Evolutionary conservation across 176 grass and related monocot genomes (phyloP).

Genomic region (Hyparrhenia diplandra): DNA sequence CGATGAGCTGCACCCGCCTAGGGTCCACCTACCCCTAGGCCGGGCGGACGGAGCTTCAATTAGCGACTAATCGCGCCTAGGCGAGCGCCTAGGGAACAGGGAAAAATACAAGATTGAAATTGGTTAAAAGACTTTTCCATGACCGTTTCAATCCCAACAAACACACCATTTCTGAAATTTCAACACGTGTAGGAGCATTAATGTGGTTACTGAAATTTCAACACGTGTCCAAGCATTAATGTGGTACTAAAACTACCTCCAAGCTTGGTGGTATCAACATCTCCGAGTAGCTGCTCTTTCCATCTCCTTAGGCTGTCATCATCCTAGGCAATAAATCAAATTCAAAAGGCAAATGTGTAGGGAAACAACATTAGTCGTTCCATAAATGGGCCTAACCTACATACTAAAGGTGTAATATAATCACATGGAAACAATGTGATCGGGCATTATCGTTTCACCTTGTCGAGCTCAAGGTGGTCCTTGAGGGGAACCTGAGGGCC

Average conservation of each 20-base stretch:
- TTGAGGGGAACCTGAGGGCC: conserved; percentile 46
- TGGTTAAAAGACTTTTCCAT: not conserved
- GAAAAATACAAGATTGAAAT: not conserved
- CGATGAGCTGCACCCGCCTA: too few relatives aligned
- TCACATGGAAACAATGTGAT: not conserved
- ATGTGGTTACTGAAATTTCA: not conserved
- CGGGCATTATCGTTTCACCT: not conserved
- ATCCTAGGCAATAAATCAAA: conserved; percentile 21
- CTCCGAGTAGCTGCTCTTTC: conserved; percentile 67
- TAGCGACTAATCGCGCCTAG: too few relatives aligned
- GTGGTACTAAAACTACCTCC: conserved; percentile 44
- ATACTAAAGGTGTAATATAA: not conserved
- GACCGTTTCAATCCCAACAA: not conserved
- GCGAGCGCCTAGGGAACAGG: too few relatives aligned
- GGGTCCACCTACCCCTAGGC: too few relatives aligned
- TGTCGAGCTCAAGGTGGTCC: conserved; percentile 30
- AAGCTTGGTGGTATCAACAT: conserved; percentile 46
- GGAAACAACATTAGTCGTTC: not conserved
- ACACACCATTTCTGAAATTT: not conserved
- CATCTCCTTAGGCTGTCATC: conserved; percentile 70
- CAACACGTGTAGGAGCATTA: not conserved
- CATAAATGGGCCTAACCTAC: not conserved
- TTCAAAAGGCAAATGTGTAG: not conserved
- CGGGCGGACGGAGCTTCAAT: too few relatives aligned
- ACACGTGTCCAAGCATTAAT: not conserved